Base-by-base conservation (phyloP, 1,284 basidiomycete genomes). In the Phylloboletellus chloephorus region DNA sequence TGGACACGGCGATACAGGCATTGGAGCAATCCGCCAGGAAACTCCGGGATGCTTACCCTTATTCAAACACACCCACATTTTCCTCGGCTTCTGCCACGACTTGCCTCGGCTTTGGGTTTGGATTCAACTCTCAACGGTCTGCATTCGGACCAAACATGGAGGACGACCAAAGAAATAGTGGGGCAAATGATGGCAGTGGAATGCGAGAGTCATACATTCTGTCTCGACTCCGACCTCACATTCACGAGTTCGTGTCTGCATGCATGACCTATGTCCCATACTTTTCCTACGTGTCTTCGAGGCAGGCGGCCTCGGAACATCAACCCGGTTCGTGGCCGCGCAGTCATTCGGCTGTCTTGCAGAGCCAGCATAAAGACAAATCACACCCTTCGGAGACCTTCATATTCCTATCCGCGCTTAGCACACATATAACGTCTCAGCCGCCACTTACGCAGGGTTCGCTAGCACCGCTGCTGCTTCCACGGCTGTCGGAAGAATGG, bases 131-230 rank as follows among this genome's bases (percentile, higher is more conserved):
- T 41, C 57, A 45, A 31, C 49, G 60, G 38, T 31, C 51, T 33
- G 52, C 54, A 37, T 47, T 52, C 46, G 49, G 49, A 47, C 40
- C 51, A 46, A 47, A 51, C 53, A 39, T 47, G 48, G 56, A 52
- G 16, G 53, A 62, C 15, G 54, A 57, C 31, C 59, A 51, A 41
- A 52, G 57, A 23, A 40, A 44, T 34, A 33, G 21, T 21, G 49
- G 44, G 15, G 9, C 36, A 25, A 48, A 51, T 20, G 60, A 61
- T 11, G 44, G 58, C 11, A 49, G 68, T 31, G 73, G 74, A 30
- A 89, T 88, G 84, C 79, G 86, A 45, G 81, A 87, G 40, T 77
- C 79, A 5, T 89, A 89, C 58, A 72, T 89, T 49, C 61, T 78
- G 23, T 83, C 78, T 13, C 74, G 86, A 43, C 67, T 89, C n/a